Evolutionary conservation across 176 grass and related monocot genomes (phyloP).

Genomic region (Poa annua): DNA sequence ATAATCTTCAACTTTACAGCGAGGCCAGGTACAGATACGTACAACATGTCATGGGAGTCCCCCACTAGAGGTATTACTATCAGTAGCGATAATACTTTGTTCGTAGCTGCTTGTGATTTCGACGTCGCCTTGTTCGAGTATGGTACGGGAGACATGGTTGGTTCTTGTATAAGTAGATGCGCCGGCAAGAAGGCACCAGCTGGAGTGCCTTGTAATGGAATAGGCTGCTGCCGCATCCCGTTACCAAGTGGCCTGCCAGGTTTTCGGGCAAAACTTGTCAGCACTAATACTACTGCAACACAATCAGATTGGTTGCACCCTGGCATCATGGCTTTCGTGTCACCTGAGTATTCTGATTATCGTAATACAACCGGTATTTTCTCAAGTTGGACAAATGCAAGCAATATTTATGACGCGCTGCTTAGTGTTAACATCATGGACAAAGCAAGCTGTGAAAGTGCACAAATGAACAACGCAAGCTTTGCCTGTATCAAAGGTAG

Average conservation of each 20-base stretch:
- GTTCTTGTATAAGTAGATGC: no score
- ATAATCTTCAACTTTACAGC: neutral
- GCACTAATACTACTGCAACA: neutral
- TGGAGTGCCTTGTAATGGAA: neutral
- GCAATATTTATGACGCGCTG: neutral
- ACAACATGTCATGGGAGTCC: neutral
- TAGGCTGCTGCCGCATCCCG: neutral
- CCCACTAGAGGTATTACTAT: neutral
- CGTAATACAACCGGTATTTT: neutral
- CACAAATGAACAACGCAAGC: neutral
- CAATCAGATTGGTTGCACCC: neutral
- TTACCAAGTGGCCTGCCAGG: neutral
- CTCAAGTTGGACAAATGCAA: neutral
- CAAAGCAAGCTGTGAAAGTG: neutral
- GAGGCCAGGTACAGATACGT: neutral
- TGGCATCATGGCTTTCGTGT: neutral
- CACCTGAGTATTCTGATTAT: fast-evolving
- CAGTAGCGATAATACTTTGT: fast-evolving
- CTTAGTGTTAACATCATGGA: neutral
- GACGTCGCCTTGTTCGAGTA: no score
- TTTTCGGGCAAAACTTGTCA: neutral
- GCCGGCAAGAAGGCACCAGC: no score
- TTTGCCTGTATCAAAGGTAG: neutral
- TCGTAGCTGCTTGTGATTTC: neutral
- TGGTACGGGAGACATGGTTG: no score